Evolutionary conservation across 371 early-diverging fungal species (phyloP), one percentile per base, ranked within the genome.

Genomic region (Parasitella parasitica): DNA sequence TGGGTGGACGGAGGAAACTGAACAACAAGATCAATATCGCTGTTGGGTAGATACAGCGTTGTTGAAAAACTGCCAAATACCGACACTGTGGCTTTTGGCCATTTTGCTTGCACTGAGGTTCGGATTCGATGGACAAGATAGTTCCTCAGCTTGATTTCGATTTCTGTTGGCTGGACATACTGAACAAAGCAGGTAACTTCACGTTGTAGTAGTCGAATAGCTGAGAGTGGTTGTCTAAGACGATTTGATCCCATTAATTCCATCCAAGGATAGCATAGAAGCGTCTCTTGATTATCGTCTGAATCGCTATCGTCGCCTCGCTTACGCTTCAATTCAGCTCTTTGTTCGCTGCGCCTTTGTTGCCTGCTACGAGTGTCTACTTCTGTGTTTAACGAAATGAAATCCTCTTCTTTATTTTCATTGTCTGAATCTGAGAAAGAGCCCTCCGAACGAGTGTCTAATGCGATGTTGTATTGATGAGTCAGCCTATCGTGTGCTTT

Each of bases 21-120:
- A 2, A 94, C 75, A 0, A 90, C 89, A 26, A 93, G 51, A 76
- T 96, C 96, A 34, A 96, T 80, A 71, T 96, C 95, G 70, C 94
- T 41, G 41, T 59, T 46, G 0, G 32, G 96, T 27, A 98, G 76
- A 73, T 92, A 98, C 8, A 97, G 69, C 27, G 76, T 76, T 0
- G 97, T 95, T 4, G 84, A 83, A 61, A 88, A 97, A 56, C 92
- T 91, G 2, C 98, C 98, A 85, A 95, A 97, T 4, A 91, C 86
- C 2, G 75, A 37, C 4, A 92, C 83, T 28, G 65, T 58, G 0
- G 86, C 82, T 5, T 69, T 58, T 0, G 68, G 53, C 67, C 77
- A 85, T 4, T 67, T 30, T 1, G 66, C 37, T 16, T 77, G 24
- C 18, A 94, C 76, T 1, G 80, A 72, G 6, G 63, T 30, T 57